phyloP scores from a whole-genome alignment of 2,329 filamentous ascomycete genomes.

The Calonectria pseudoturangicola region DNA sequence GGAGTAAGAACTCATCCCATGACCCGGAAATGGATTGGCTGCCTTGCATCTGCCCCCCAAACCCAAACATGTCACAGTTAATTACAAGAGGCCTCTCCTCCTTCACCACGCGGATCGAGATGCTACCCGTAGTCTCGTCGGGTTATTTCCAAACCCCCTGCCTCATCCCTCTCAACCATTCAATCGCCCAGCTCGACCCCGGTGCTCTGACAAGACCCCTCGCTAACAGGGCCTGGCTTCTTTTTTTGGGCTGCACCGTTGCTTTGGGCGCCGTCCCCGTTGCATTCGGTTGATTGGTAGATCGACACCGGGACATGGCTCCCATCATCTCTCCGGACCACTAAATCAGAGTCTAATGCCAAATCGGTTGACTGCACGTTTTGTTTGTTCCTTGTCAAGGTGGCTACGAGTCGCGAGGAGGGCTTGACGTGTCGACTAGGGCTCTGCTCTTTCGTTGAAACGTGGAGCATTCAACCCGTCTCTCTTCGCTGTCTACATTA shows the following conservation, averaged over 20 bases:
- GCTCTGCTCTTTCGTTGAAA: constrained; percentile 47
- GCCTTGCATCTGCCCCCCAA: constrained; percentile 31
- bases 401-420: constrained; percentile 43
- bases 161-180: constrained; percentile 31
- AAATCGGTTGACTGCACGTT: constrained; percentile 56
- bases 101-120: constrained; percentile 18
- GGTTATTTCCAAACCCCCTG: constrained; percentile 40
- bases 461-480: constrained; percentile 43
- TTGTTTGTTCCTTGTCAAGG: constrained; percentile 41
- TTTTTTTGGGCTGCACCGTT: constrained; percentile 50
- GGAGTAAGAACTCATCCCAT: constrained; percentile 24
- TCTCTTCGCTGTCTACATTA: not conserved
- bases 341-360: constrained; percentile 38
- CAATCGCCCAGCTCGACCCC: constrained; percentile 32
- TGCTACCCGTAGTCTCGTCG: constrained; percentile 32
- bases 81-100: constrained; percentile 29
- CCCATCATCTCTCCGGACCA: constrained; percentile 50
- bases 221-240: constrained; percentile 37
- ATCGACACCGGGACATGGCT: constrained; percentile 49
- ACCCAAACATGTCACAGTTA: constrained; percentile 15
- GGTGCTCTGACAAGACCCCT: constrained; percentile 50
- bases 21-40: constrained; percentile 26
- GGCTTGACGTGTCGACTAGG: constrained; percentile 43
- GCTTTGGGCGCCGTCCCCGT: constrained; percentile 49
- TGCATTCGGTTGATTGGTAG: constrained; percentile 53